phyloP scores from a whole-genome alignment of 139 green algal species.

The Edaphochlamys debaryana region DNA sequence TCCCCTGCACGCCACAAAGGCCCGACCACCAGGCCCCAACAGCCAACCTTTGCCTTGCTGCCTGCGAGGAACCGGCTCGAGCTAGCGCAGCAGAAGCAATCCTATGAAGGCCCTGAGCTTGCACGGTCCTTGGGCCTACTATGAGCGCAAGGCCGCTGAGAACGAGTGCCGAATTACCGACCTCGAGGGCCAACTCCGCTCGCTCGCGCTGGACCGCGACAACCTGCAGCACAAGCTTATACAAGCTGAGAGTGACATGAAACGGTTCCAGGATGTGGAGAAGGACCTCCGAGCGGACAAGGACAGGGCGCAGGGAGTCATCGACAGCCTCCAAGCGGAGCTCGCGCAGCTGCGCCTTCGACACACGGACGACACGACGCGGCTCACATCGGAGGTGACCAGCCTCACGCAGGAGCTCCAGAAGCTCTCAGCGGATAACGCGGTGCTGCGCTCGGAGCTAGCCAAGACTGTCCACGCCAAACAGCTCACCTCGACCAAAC shows the following conservation, averaged over 20 bases:
- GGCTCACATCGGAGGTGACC: background rate
- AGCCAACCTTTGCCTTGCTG: no score
- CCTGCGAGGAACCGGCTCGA: no score
- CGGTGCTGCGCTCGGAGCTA: slow-evolving; percentile 30
- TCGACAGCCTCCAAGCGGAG: slow-evolving; percentile 21
- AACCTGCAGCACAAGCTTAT: background rate
- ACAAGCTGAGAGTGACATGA: background rate
- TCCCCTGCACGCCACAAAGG: no score
- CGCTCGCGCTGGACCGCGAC: background rate
- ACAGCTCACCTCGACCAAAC: slow-evolving; percentile 26
- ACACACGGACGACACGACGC: background rate
- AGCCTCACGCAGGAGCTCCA: slow-evolving; percentile 8
- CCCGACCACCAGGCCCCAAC: no score
- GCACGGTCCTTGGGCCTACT: slow-evolving; percentile 47
- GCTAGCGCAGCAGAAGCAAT: no score
- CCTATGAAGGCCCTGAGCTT: slow-evolving; percentile 42
- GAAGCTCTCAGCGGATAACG: slow-evolving; percentile 31
- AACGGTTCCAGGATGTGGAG: background rate
- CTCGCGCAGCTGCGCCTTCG: background rate
- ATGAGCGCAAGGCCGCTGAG: slow-evolving; percentile 40
- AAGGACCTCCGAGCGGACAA: slow-evolving; percentile 8
- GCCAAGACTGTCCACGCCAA: slow-evolving; percentile 37
- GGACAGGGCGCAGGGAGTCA: background rate
- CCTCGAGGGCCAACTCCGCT: background rate
- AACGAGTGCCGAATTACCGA: slow-evolving; percentile 26